Evolutionary conservation across 805 yeast species (phyloP).

Genomic region (Blastobotrys americana): DNA sequence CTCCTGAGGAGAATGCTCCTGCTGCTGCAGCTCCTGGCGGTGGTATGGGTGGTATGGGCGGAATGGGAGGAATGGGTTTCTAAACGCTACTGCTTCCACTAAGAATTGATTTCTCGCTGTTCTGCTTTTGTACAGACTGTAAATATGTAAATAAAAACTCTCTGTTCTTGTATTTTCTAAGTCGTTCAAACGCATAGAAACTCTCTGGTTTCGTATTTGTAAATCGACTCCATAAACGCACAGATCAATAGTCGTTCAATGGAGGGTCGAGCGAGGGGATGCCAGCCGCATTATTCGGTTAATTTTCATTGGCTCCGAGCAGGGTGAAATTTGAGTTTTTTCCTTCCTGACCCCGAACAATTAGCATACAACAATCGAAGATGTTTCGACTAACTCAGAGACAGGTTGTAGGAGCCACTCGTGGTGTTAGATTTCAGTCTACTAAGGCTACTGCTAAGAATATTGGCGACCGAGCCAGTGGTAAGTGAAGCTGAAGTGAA

Average conservation of each 20-base stretch:
- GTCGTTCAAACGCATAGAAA: too few species aligned
- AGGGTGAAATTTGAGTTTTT: neutral
- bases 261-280: too few species aligned
- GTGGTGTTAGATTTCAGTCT: slow-evolving; percentile 33
- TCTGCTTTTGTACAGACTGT: neutral
- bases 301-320: neutral
- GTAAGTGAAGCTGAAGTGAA: slow-evolving; percentile 27
- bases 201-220: too few species aligned
- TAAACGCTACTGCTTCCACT: too few species aligned
- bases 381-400: neutral
- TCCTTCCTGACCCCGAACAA: neutral
- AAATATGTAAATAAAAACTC: neutral
- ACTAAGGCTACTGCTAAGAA: slow-evolving; percentile 33
- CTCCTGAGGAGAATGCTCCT: slow-evolving; percentile 67
- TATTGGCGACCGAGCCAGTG: slow-evolving; percentile 31
- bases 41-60: slow-evolving; percentile 35
- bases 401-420: slow-evolving; percentile 4
- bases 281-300: too few species aligned
- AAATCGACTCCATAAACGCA: too few species aligned
- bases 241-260: too few species aligned
- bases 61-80: slow-evolving; percentile 29
- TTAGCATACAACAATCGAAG: too few species aligned
- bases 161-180: too few species aligned
- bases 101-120: too few species aligned
- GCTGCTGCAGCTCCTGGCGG: slow-evolving; percentile 51